Percentiles rank a stretch among this genome's conserved stretches.
Conservation (phyloP, 176 grass and related monocot genomes). For the Eragrostis nindensis region DNA sequence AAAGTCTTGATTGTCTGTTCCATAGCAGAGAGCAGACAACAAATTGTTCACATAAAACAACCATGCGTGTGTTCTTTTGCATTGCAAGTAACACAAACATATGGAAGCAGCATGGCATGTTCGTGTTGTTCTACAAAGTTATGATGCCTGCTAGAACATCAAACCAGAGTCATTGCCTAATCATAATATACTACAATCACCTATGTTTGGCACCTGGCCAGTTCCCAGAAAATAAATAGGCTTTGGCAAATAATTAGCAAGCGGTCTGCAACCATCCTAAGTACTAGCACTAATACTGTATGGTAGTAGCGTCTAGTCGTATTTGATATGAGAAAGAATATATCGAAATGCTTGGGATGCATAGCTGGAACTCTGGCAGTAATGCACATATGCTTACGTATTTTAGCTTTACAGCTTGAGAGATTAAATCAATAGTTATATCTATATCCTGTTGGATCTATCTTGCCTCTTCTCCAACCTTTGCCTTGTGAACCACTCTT, state of each 20-base stretch:
- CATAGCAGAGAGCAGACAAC: neutral
- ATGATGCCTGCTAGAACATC: neutral
- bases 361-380: neutral
- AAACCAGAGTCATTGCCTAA: neutral
- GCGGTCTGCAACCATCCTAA: neutral
- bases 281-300: neutral
- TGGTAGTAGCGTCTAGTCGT: neutral
- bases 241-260: neutral
- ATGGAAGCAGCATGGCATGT: neutral
- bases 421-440: neutral
- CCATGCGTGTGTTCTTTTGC: neutral
- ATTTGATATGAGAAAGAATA: neutral
- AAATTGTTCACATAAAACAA: neutral
- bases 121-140: neutral
- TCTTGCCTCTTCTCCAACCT: neutral
- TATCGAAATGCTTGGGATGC: neutral
- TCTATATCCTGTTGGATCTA: neutral
- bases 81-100: neutral
- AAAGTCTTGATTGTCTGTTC: neutral
- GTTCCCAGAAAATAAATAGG: constrained; percentile 1
- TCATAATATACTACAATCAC: neutral
- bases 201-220: neutral
- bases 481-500: neutral
- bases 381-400: neutral
- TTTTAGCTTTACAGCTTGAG: neutral